Conservation (phyloP, 768 basidiomycete species). For the Cubamyces lactineus region DNA sequence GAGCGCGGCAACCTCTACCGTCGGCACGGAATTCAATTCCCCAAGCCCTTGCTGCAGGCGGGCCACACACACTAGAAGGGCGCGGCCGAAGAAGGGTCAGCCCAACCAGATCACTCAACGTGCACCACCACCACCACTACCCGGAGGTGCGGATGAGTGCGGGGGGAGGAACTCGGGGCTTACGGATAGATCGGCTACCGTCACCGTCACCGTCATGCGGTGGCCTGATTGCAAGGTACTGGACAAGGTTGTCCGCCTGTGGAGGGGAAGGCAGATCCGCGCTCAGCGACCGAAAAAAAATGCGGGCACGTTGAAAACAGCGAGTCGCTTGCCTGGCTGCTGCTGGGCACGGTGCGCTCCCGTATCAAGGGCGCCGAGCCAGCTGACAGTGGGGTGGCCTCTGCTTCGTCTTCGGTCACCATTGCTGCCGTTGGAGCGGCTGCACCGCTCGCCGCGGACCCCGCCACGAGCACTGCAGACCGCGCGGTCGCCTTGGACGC, state of each 20-base stretch:
- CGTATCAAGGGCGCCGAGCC: slow-evolving; percentile 41
- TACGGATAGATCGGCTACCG: slow-evolving; percentile 45
- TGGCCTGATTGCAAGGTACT: slow-evolving; percentile 56
- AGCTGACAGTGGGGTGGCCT: slow-evolving; percentile 11
- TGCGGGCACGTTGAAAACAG: slow-evolving; percentile 21
- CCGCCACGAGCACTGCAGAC: slow-evolving; percentile 44
- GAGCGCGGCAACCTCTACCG: slow-evolving; percentile 51
- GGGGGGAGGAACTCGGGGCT: slow-evolving; percentile 36
- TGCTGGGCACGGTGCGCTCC: slow-evolving; percentile 52
- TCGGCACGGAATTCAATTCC: slow-evolving; percentile 41
- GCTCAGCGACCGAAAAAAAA: slow-evolving; percentile 14
- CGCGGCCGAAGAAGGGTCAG: not conserved
- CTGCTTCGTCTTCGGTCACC: slow-evolving; percentile 1
- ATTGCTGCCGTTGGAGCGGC: not conserved
- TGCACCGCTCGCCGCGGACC: not conserved
- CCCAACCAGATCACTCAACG: slow-evolving; percentile 15
- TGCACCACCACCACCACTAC: not conserved
- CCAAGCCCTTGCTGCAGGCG: slow-evolving; percentile 54
- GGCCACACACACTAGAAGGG: slow-evolving; percentile 55
- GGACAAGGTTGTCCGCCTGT: slow-evolving; percentile 39
- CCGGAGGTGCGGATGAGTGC: not conserved
- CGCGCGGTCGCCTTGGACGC: slow-evolving; percentile 67
- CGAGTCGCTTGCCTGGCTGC: slow-evolving; percentile 52
- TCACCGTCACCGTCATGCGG: slow-evolving; percentile 37
- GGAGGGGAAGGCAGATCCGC: not conserved